Evolutionary conservation across 2,329 filamentous ascomycete species (phyloP).

Genomic region (Pseudogymnoascus sp.): DNA sequence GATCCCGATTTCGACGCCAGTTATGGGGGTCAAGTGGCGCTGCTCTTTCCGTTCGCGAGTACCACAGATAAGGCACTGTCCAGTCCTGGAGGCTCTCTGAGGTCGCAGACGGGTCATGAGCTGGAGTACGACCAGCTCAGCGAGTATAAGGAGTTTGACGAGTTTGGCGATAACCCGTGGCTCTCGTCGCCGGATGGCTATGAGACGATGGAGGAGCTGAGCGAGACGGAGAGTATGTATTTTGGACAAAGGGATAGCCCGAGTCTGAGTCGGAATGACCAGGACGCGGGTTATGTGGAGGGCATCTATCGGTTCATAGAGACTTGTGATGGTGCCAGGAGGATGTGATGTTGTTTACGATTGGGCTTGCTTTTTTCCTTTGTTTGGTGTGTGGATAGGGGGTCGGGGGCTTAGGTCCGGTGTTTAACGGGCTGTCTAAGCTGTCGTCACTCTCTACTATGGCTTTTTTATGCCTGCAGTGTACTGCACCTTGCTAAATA

Average conservation of each 20-base stretch:
- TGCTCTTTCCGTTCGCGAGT: constrained; percentile 83
- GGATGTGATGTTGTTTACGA: constrained; percentile 10
- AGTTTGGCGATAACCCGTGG: constrained; percentile 23
- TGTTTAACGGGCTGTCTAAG: neutral
- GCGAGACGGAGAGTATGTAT: constrained; percentile 25
- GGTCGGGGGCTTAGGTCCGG: neutral
- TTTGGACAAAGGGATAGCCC: constrained; percentile 18
- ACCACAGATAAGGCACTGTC: constrained; percentile 36
- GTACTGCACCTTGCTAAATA: too few relatives aligned
- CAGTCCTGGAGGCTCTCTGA: constrained; percentile 33
- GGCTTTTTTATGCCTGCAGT: neutral
- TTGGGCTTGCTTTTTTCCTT: neutral
- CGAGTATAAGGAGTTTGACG: constrained; percentile 23
- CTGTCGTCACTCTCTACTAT: constrained; percentile 5
- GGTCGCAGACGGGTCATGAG: constrained; percentile 34
- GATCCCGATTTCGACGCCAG: constrained; percentile 65
- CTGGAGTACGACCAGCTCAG: constrained; percentile 7
- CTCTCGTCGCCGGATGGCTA: constrained; percentile 23
- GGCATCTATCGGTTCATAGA: constrained; percentile 61
- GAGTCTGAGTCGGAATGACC: constrained; percentile 41
- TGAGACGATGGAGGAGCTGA: constrained; percentile 24
- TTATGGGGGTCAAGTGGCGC: constrained; percentile 63
- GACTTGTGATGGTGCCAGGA: constrained; percentile 44
- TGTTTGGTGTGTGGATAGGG: neutral
- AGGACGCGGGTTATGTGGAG: constrained; percentile 48